These are phyloP conservation scores for Stagonosporopsis chrysanthemi DNA, from an alignment of 2,329 filamentous ascomycete species.

Conservation along the genomic window DNA sequence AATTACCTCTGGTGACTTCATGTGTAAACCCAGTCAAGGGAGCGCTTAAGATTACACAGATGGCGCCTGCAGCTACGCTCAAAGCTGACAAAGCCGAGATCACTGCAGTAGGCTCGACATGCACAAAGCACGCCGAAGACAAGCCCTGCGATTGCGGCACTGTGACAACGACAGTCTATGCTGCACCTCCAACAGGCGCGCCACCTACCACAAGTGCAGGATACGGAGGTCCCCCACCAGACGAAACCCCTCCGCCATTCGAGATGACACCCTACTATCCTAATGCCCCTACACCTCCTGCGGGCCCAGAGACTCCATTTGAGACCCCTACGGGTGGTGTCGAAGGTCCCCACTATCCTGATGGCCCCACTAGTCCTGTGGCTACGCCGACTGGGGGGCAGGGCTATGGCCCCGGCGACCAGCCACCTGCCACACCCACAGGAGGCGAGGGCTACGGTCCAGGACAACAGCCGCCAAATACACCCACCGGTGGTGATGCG, in stretches of 20 bases:
- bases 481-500: background rate
- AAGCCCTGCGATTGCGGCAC: constrained; percentile 8
- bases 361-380: background rate
- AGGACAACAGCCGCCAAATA: background rate
- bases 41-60: constrained; percentile 1
- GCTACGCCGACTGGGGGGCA: background rate
- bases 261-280: constrained; percentile 8
- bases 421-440: background rate
- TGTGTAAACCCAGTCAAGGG: constrained; percentile 23
- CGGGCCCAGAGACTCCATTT: background rate
- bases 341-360: background rate
- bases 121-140: background rate
- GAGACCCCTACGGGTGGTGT: background rate
- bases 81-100: background rate
- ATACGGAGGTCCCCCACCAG: background rate
- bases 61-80: constrained; percentile 7
- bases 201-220: background rate
- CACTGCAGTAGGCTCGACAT: background rate
- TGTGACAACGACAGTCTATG: constrained; percentile 8
- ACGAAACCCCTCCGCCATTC: background rate
- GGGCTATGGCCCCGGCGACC: background rate
- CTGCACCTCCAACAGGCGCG: background rate
- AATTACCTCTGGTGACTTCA: constrained; percentile 28
- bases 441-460: background rate
- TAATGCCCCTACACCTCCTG: background rate